These are phyloP conservation scores for Penicillium brevicompactum DNA, from an alignment of 2,329 filamentous ascomycete species.

Conservation along the genomic window DNA sequence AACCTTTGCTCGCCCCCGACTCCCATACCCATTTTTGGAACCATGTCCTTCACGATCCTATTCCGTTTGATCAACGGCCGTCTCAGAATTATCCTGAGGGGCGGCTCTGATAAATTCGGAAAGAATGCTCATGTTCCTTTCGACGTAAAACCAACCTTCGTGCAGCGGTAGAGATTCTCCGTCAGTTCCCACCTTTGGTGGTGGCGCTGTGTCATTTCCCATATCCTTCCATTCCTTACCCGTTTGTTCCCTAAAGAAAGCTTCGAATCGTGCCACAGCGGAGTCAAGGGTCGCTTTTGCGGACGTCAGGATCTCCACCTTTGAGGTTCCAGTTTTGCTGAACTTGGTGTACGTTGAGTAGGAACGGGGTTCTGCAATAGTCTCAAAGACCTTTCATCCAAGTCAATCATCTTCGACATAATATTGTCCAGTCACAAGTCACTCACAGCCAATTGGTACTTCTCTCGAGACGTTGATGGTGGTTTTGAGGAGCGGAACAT, in stretches of 20 bases:
- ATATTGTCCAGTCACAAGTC: neutral
- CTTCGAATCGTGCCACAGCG: conserved; percentile 56
- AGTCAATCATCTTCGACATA: conserved; percentile 9
- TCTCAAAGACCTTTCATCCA: conserved; percentile 65
- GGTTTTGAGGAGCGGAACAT: conserved; percentile 57
- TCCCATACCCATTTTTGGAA: neutral
- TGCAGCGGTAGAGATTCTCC: conserved; percentile 27
- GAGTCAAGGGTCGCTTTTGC: conserved; percentile 31
- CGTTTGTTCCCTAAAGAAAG: conserved; percentile 62
- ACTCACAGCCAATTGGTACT: conserved; percentile 62
- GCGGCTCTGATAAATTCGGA: conserved; percentile 22
- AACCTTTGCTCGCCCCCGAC: neutral
- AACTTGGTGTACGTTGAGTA: conserved; percentile 64
- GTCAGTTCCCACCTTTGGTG: conserved; percentile 25
- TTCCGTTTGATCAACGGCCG: neutral
- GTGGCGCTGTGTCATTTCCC: conserved; percentile 15
- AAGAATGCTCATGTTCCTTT: conserved; percentile 24
- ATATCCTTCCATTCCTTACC: conserved; percentile 61
- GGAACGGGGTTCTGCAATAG: conserved; percentile 58
- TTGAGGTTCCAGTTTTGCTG: conserved; percentile 32
- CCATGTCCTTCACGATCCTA: neutral
- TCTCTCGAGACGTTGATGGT: conserved; percentile 56
- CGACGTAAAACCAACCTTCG: conserved; percentile 37
- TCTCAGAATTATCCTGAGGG: neutral
- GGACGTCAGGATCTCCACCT: conserved; percentile 36